Evolutionary conservation across 805 yeast species (phyloP).

Genomic region (Nakazawaea ambrosiae): DNA sequence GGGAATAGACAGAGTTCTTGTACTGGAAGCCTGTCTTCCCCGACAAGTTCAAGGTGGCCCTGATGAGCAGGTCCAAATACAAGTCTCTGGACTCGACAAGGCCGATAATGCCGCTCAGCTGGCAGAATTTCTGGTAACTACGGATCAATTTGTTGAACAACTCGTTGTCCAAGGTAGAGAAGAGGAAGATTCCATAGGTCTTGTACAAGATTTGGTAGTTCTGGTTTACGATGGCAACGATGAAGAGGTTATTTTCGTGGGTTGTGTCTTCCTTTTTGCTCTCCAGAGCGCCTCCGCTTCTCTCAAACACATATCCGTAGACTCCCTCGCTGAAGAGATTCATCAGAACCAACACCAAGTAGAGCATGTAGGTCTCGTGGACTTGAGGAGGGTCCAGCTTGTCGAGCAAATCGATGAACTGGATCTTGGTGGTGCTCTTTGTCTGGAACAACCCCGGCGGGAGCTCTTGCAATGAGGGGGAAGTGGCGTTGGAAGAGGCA

Average conservation of each 20-base stretch:
- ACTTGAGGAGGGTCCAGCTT: conserved; percentile 68
- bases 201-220: conserved; percentile 34
- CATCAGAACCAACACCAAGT: conserved; percentile 47
- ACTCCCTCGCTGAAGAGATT: conserved; percentile 62
- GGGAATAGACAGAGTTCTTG: conserved; percentile 28
- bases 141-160: conserved; percentile 61
- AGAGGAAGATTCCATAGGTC: conserved; percentile 45
- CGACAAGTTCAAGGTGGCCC: conserved; percentile 34
- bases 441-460: conserved; percentile 30
- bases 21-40: conserved; percentile 23
- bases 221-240: conserved; percentile 23
- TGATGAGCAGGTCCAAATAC: conserved; percentile 38
- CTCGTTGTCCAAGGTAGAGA: conserved; percentile 64
- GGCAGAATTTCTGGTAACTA: conserved; percentile 74
- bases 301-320: conserved; percentile 40
- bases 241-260: background rate
- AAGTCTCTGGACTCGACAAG: conserved; percentile 51
- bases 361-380: conserved; percentile 56
- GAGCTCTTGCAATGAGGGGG: conserved; percentile 11
- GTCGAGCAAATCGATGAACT: conserved; percentile 72
- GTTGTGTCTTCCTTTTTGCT: background rate
- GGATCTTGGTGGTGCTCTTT: conserved; percentile 40
- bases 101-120: conserved; percentile 73
- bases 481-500: conserved; percentile 10
- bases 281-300: background rate